phyloP scores from a whole-genome alignment of 345 rosid genomes.

The Rhizophora apiculata region DNA sequence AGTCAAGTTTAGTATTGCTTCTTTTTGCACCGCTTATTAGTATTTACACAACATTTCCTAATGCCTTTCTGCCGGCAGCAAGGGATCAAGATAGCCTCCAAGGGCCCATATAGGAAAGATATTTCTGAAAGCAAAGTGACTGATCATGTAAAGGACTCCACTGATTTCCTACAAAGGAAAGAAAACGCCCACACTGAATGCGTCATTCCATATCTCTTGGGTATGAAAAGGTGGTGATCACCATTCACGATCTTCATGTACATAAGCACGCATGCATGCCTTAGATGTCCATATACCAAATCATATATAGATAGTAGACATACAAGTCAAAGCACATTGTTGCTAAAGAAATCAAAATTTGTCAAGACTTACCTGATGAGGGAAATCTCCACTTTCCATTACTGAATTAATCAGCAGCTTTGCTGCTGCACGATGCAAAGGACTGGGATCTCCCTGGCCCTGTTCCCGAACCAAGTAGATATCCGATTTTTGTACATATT shows the following conservation, averaged over 20 bases:
- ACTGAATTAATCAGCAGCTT: slow-evolving; percentile 21
- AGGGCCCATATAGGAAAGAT: slow-evolving; percentile 37
- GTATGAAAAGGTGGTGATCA: background rate
- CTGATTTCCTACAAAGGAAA: slow-evolving; percentile 23
- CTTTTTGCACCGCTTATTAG: too few relatives aligned
- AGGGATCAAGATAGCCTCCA: slow-evolving; percentile 21
- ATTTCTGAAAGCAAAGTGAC: slow-evolving; percentile 24
- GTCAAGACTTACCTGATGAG: slow-evolving; percentile 13
- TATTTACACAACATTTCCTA: too few relatives aligned
- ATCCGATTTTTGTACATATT: background rate
- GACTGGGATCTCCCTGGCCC: slow-evolving; percentile 13
- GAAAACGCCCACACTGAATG: background rate
- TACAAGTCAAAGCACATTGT: background rate
- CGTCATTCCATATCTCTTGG: background rate
- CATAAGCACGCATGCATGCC: too few relatives aligned
- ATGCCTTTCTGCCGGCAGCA: background rate
- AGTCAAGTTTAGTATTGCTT: too few relatives aligned
- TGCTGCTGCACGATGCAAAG: slow-evolving; percentile 18
- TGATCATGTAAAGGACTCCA: slow-evolving; percentile 35
- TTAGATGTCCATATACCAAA: too few relatives aligned
- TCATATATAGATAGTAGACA: too few relatives aligned
- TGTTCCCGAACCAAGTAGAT: background rate
- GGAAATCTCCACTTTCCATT: slow-evolving; percentile 20
- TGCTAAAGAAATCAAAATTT: background rate
- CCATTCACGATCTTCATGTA: too few relatives aligned